Conservation (phyloP, 2,329 filamentous ascomycete genomes). For the Colletotrichum salicis region DNA sequence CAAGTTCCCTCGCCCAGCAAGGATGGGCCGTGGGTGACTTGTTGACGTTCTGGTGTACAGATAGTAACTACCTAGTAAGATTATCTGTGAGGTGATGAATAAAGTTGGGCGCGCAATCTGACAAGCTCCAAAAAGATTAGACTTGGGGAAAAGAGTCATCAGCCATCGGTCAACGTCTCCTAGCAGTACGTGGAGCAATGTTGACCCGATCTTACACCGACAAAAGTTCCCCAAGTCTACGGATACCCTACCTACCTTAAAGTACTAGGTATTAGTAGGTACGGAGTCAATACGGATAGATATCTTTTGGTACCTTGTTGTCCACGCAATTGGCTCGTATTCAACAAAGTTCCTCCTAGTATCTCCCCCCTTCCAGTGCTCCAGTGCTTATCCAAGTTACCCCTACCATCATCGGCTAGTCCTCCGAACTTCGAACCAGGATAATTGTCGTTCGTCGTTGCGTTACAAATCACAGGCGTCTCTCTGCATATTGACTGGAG, state of each 20-base stretch:
- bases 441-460: neutral
- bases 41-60: neutral
- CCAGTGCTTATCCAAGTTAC: too few species aligned
- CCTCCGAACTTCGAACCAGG: neutral
- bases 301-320: neutral
- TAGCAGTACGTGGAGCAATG: constrained; percentile 4
- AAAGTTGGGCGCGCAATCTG: neutral
- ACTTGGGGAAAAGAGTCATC: neutral
- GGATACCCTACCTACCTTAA: too few species aligned
- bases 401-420: constrained; percentile 15
- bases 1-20: neutral
- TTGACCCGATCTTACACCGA: constrained; percentile 29
- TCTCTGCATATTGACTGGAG: constrained; percentile 9
- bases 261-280: too few species aligned
- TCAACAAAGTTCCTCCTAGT: neutral
- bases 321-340: neutral
- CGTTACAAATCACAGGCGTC: constrained; percentile 28
- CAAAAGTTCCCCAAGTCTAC: constrained; percentile 21
- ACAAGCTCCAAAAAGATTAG: neutral
- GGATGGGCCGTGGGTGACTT: neutral
- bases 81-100: neutral
- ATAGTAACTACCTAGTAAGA: too few species aligned
- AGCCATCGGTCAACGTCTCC: neutral
- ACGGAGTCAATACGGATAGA: too few species aligned
- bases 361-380: too few species aligned